These are phyloP conservation scores for Globisporangium irregulare DNA, from an alignment of 352 stramenopile species.

Conservation along the genomic window DNA sequence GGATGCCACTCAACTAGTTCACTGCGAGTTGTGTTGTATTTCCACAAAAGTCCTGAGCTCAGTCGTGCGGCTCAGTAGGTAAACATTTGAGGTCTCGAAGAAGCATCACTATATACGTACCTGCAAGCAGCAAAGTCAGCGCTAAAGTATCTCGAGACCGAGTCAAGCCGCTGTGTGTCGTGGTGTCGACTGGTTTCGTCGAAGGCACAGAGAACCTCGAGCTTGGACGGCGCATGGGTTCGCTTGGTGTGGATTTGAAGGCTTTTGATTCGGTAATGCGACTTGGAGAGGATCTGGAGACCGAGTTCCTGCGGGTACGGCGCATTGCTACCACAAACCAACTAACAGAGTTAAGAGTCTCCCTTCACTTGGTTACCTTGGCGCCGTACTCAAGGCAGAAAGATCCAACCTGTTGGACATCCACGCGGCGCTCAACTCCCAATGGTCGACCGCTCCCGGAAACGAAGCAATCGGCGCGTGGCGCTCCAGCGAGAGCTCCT, in stretches of 20 bases:
- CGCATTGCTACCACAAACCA: conserved; percentile 4
- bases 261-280: conserved; percentile 3
- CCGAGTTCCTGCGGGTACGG: conserved; percentile 18
- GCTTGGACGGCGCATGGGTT: not conserved
- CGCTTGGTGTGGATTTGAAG: conserved; percentile 10
- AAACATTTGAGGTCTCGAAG: not conserved
- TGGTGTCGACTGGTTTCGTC: not conserved
- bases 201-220: conserved; percentile 10
- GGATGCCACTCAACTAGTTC: conserved; percentile 8
- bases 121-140: conserved; percentile 24
- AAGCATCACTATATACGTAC: conserved; percentile 11
- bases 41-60: too few relatives aligned
- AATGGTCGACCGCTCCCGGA: conserved; percentile 10
- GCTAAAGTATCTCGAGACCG: conserved; percentile 34
- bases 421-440: not conserved
- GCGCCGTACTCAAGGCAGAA: too few relatives aligned
- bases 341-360: too few relatives aligned
- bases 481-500: conserved; percentile 3
- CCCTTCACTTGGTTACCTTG: too few relatives aligned
- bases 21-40: not conserved
- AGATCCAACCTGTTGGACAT: conserved; percentile 9
- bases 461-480: not conserved
- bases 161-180: conserved; percentile 11
- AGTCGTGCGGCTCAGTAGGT: too few relatives aligned
- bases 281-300: conserved; percentile 13